Conservation (phyloP, 176 grass and related monocot genomes). For the Lolium rigidum region DNA sequence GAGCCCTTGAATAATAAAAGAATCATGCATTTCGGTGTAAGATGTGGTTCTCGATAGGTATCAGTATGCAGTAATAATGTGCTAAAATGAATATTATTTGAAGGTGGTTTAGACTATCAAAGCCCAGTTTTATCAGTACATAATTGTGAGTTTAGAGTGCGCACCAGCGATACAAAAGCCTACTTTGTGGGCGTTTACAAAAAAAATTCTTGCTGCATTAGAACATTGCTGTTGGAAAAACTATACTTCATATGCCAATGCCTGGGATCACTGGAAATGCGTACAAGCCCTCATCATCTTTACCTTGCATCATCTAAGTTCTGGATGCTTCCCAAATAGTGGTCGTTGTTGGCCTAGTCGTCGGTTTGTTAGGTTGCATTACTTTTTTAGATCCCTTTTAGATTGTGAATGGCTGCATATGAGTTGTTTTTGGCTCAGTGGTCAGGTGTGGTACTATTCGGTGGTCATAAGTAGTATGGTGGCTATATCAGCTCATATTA, state of each 20-base stretch:
- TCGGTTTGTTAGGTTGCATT: neutral
- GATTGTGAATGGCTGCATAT: neutral
- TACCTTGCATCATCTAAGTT: slow-evolving; percentile 16
- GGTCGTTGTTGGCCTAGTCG: neutral
- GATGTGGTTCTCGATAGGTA: slow-evolving; percentile 9
- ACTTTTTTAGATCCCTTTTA: neutral
- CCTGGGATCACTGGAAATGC: neutral
- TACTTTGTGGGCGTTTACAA: neutral
- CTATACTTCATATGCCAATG: neutral
- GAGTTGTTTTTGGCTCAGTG: neutral
- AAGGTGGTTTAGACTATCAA: neutral
- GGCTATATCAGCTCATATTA: neutral
- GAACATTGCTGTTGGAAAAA: neutral
- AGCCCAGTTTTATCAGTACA: neutral
- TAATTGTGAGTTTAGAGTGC: neutral
- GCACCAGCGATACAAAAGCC: neutral
- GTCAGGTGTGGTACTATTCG: slow-evolving; percentile 9
- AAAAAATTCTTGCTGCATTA: neutral
- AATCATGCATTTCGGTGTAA: slow-evolving; percentile 30
- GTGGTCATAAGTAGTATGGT: neutral
- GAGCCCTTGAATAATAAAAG: neutral
- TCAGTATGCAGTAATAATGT: neutral
- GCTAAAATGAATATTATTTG: neutral
- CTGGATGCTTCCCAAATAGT: neutral
- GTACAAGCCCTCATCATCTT: slow-evolving; percentile 9